A percentile compares a stretch with the other conserved stretches of the same genome.
phyloP scores from a whole-genome alignment of 768 basidiomycete genomes.

The Hysterangium stoloniferum region DNA sequence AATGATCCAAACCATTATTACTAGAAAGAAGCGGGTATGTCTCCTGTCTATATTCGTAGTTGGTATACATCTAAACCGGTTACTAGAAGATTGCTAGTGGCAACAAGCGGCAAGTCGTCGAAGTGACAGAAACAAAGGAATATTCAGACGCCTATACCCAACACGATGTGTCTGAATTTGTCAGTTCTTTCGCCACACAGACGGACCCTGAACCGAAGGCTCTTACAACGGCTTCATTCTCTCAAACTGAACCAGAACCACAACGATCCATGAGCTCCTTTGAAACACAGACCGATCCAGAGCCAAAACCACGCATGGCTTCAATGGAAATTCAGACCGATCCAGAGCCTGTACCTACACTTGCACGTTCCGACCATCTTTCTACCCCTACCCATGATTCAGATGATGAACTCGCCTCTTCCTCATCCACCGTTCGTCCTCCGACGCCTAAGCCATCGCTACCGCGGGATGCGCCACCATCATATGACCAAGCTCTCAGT shows the following conservation, averaged over 20 bases:
- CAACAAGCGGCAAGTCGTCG: conserved; percentile 23
- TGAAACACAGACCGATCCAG: conserved; percentile 11
- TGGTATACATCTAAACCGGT: conserved; percentile 62
- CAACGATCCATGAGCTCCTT: conserved; percentile 10
- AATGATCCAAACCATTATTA: conserved; percentile 84
- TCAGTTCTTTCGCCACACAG: conserved; percentile 40
- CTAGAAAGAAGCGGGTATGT: conserved; percentile 65
- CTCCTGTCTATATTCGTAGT: neutral
- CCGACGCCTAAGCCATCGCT: conserved; percentile 53
- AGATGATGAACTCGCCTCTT: conserved; percentile 58
- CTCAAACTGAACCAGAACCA: conserved; percentile 44
- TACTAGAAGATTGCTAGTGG: conserved; percentile 39
- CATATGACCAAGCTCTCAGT: conserved; percentile 9
- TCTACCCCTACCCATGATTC: conserved; percentile 29
- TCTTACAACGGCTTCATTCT: conserved; percentile 37
- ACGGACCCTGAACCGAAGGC: conserved; percentile 54
- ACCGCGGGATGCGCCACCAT: conserved; percentile 18
- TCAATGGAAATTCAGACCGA: conserved; percentile 33
- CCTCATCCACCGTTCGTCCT: conserved; percentile 64
- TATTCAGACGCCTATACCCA: conserved; percentile 71
- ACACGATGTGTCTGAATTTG: conserved; percentile 53
- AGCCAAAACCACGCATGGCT: conserved; percentile 10
- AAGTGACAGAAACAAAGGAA: conserved; percentile 58
- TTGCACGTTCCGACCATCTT: conserved; percentile 21
- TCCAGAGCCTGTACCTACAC: conserved; percentile 9